Evolutionary conservation across 176 grass and related monocot species (phyloP), one percentile per base, ranked within the genome.

Genomic region (Oryza brachyantha): DNA sequence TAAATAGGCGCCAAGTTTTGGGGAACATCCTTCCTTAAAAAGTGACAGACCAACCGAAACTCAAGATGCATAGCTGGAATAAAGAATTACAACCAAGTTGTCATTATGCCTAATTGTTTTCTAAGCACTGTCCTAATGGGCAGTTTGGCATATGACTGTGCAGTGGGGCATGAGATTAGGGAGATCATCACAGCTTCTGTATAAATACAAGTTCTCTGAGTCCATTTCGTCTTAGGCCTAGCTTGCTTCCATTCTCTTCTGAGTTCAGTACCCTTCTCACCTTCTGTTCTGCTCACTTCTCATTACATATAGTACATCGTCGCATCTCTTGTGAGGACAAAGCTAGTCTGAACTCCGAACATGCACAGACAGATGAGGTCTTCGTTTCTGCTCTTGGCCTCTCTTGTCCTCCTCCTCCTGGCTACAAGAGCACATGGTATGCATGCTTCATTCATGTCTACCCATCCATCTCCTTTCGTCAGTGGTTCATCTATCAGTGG

Each of bases 21-120:
- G 75, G 92, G 68, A 64, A 87, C 89, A 95, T 68, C 77, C 80
- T 83, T 95, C 92, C 89, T 87, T 92, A 89, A 87, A 84, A 74
- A 77, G 72, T 90, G 92, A 79, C 42, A 89, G 71, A 80, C 72
- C 84, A 82, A 76, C 58, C 84, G 73, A 72, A 79, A 66, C 55
- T 75, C 52, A 64, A 41, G 61, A 50, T 57, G 8, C 48, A 79
- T 21, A 61, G 45, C 59, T 46, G 67, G 48, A 61, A 40, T 83
- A 83, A 73, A 87, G 25, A 83, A 78, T 42, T 35, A 40, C 17
- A 70, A 21, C 41, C 32, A 52, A 77, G 45, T 57, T 55, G 39
- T 34, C 32, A 52, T 74, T 85, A 41, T 74, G 82, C 29, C 37
- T 46, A 58, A 59, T 77, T 70, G 16, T 45, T 80, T 81, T 79